Evolutionary conservation across 2,329 filamentous ascomycete species (phyloP).

Genomic region (Fusarium staphyleae): DNA sequence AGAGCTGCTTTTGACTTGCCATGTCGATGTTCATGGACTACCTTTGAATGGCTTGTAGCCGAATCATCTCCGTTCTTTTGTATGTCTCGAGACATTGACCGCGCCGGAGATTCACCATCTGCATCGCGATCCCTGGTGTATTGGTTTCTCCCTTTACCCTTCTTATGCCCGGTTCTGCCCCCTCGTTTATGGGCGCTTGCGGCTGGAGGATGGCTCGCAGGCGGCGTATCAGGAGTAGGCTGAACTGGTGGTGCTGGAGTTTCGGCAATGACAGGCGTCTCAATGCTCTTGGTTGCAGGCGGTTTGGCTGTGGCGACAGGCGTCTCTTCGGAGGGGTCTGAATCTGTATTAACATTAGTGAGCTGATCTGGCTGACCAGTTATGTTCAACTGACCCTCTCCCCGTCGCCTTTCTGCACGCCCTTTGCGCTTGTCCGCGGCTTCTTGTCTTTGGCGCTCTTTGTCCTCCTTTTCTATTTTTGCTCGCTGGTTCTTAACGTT

Average conservation of each 20-base stretch:
- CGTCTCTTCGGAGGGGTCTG: slow-evolving; percentile 74
- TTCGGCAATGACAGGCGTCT: slow-evolving; percentile 41
- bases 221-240: slow-evolving; percentile 50
- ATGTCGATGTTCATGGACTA: slow-evolving; percentile 59
- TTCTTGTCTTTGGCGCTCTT: slow-evolving; percentile 76
- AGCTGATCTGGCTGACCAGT: not conserved
- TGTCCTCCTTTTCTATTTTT: slow-evolving; percentile 74
- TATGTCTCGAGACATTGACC: slow-evolving; percentile 61
- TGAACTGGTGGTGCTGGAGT: slow-evolving; percentile 40
- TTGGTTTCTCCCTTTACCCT: slow-evolving; percentile 78
- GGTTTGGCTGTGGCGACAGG: slow-evolving; percentile 54
- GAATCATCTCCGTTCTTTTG: slow-evolving; percentile 49
- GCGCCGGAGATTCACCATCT: slow-evolving; percentile 63
- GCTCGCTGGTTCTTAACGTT: slow-evolving; percentile 67
- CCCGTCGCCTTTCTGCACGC: slow-evolving; percentile 79
- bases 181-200: slow-evolving; percentile 64
- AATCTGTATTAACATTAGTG: slow-evolving; percentile 58
- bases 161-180: slow-evolving; percentile 67
- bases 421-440: slow-evolving; percentile 82
- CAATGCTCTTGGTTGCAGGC: slow-evolving; percentile 42
- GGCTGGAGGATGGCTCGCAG: slow-evolving; percentile 54
- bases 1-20: slow-evolving; percentile 58
- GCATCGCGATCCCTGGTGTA: slow-evolving; percentile 78
- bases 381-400: slow-evolving; percentile 68
- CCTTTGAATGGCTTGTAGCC: slow-evolving; percentile 46